A percentile compares a stretch with the other conserved stretches of the same genome.
Conservation (phyloP, 1,284 basidiomycete species). For the Phellinidium pouzarii region DNA sequence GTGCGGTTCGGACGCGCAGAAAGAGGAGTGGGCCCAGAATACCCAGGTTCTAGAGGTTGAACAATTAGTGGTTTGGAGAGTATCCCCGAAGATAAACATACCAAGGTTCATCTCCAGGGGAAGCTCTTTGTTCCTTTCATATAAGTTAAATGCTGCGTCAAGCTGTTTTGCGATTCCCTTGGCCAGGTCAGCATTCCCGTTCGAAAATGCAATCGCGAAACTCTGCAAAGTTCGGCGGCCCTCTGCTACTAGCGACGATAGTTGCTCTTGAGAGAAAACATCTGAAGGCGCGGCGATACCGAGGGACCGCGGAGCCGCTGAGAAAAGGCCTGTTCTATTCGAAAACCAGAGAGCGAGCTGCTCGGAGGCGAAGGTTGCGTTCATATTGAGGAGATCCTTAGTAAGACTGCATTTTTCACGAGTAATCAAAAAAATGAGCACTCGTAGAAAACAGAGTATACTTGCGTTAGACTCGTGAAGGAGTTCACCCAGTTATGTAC, state of each 20-base stretch:
- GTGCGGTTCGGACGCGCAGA: slow-evolving; percentile 12
- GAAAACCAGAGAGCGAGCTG: slow-evolving; percentile 18
- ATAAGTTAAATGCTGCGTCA: slow-evolving; percentile 11
- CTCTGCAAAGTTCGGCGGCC: slow-evolving; percentile 2
- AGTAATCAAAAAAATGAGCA: neutral
- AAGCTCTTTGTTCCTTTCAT: slow-evolving; percentile 12
- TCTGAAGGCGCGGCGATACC: slow-evolving; percentile 15
- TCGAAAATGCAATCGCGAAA: slow-evolving; percentile 14
- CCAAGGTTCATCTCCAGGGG: slow-evolving; percentile 18
- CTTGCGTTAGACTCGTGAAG: slow-evolving; percentile 16
- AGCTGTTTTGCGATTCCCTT: slow-evolving; percentile 17
- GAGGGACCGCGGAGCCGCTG: slow-evolving; percentile 17
- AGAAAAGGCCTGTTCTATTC: slow-evolving; percentile 18
- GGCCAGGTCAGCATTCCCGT: slow-evolving; percentile 16
- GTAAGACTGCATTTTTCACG: slow-evolving; percentile 17
- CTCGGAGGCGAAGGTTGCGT: slow-evolving; percentile 18
- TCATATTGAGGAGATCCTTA: slow-evolving; percentile 15
- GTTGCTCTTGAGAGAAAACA: slow-evolving; percentile 14
- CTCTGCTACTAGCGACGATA: slow-evolving; percentile 5
- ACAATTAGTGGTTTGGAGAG: neutral
- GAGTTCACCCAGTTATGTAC: slow-evolving; percentile 18
- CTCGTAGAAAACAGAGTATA: neutral
- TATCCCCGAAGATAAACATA: neutral
- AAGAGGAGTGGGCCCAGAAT: slow-evolving; percentile 18
- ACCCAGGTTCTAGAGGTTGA: slow-evolving; percentile 14